Percentiles rank a stretch among this genome's conserved stretches.
phyloP scores from a whole-genome alignment of 2,329 filamentous ascomycete genomes.

The Stachybotrys chartarum region DNA sequence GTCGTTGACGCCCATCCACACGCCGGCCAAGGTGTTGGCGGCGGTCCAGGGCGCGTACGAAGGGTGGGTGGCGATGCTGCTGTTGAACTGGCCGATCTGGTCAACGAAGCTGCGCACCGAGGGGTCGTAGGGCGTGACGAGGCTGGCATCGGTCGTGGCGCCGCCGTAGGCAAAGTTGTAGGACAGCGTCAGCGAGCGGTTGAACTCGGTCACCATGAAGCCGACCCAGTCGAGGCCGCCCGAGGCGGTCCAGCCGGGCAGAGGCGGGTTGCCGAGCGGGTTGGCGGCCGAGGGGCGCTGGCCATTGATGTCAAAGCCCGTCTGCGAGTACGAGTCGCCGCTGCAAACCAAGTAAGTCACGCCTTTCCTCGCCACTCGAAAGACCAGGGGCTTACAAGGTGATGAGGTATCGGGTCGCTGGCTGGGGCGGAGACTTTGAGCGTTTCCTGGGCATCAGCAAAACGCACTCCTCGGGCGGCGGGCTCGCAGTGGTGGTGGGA shows the following conservation, averaged over 20 bases:
- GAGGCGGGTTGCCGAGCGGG: slow-evolving; percentile 55
- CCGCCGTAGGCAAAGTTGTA: slow-evolving; percentile 50
- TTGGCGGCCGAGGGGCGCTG: slow-evolving; percentile 45
- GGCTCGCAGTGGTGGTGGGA: background rate
- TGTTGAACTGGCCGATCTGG: slow-evolving; percentile 19
- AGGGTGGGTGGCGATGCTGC: slow-evolving; percentile 20
- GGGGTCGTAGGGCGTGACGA: slow-evolving; percentile 46
- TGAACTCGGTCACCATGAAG: slow-evolving; percentile 38
- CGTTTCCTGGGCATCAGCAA: background rate
- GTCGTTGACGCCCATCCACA: slow-evolving; percentile 52
- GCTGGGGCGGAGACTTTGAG: background rate
- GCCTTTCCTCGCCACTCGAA: background rate
- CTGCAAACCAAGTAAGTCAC: slow-evolving; percentile 4
- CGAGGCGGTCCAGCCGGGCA: slow-evolving; percentile 41
- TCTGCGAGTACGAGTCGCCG: slow-evolving; percentile 25
- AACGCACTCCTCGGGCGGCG: background rate
- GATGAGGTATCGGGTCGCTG: slow-evolving; percentile 7
- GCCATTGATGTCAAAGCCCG: slow-evolving; percentile 45
- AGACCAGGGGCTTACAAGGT: slow-evolving; percentile 8
- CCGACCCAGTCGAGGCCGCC: slow-evolving; percentile 47
- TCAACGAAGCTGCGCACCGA: slow-evolving; percentile 24
- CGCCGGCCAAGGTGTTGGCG: slow-evolving; percentile 32
- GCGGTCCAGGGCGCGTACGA: slow-evolving; percentile 32
- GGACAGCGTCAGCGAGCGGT: slow-evolving; percentile 32
- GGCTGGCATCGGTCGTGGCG: slow-evolving; percentile 41